A percentile compares a stretch with the other conserved stretches of the same genome.
phyloP scores from a whole-genome alignment of 495 filamentous ascomycete species.

The Penicillium nucicola region DNA sequence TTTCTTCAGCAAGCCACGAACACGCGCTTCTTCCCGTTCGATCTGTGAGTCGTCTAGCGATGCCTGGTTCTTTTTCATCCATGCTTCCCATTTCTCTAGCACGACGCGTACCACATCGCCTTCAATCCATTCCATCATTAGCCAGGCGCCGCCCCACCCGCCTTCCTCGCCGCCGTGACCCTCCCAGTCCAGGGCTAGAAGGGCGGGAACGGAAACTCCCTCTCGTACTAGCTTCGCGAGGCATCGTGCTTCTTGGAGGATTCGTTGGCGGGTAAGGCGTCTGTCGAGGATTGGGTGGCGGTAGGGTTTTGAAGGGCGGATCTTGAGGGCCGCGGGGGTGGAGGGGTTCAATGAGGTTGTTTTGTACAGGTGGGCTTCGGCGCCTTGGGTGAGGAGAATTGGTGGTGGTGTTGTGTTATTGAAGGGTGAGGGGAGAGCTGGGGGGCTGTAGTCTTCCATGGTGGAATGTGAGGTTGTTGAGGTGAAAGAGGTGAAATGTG shows the following conservation, averaged over 20 bases:
- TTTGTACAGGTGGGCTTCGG: slow-evolving; percentile 90
- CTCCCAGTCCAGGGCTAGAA: slow-evolving; percentile 72
- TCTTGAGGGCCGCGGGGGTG: slow-evolving; percentile 78
- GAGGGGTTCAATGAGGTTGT: slow-evolving; percentile 71
- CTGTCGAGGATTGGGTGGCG: slow-evolving; percentile 88
- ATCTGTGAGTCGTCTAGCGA: slow-evolving; percentile 21
- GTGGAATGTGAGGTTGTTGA: too few relatives aligned
- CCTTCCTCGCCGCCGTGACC: slow-evolving; percentile 24
- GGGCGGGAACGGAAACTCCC: slow-evolving; percentile 72
- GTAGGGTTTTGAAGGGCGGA: slow-evolving; percentile 90
- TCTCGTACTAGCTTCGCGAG: slow-evolving; percentile 70
- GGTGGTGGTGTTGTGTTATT: slow-evolving; percentile 53
- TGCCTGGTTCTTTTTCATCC: slow-evolving; percentile 28
- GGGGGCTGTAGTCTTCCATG: slow-evolving; percentile 32
- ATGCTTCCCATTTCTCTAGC: slow-evolving; percentile 62
- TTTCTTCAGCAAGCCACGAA: slow-evolving; percentile 60
- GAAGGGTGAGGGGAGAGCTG: slow-evolving; percentile 64
- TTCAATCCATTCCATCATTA: slow-evolving; percentile 87
- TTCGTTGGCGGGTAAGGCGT: slow-evolving; percentile 79
- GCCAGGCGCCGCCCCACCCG: slow-evolving; percentile 67
- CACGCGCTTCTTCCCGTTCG: slow-evolving; percentile 39
- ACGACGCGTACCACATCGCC: slow-evolving; percentile 66
- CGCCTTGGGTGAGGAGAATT: slow-evolving; percentile 79
- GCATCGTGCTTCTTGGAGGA: slow-evolving; percentile 83
- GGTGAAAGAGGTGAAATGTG: neutral